Conservation (phyloP, 2,329 filamentous ascomycete species). For the Trichoderma endophyticum region DNA sequence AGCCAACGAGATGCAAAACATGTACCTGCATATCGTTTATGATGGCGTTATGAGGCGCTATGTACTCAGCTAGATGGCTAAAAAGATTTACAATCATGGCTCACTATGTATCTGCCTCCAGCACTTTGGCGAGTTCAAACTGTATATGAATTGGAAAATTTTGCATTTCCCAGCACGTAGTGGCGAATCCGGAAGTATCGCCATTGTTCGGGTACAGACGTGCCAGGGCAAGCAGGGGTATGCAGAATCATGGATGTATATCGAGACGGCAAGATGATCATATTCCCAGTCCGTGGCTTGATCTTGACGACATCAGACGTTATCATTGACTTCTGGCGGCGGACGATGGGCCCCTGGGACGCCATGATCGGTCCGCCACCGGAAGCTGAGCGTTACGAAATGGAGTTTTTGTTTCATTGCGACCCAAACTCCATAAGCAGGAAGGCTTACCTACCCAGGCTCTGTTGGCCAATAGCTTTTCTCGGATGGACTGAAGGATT, state of each 20-base stretch:
- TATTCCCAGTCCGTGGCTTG: neutral
- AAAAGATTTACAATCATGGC: neutral
- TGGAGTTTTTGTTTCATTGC: neutral
- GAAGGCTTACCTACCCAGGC: neutral
- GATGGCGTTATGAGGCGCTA: neutral
- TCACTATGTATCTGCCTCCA: neutral
- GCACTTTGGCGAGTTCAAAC: neutral
- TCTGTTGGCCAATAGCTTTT: neutral
- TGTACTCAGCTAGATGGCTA: neutral
- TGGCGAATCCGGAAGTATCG: neutral
- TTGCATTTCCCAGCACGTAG: neutral
- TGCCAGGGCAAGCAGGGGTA: neutral
- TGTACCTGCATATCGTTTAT: neutral
- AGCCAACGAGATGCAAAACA: neutral
- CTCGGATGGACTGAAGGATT: neutral
- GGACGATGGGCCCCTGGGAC: neutral
- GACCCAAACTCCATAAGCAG: neutral
- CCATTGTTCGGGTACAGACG: neutral
- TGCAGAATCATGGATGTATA: neutral
- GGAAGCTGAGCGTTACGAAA: neutral
- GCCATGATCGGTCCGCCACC: neutral
- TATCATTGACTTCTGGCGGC: neutral
- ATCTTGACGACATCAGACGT: neutral
- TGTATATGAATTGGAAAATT: neutral
- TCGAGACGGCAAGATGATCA: neutral